phyloP scores from a whole-genome alignment of 1,139 yeast genomes.

The Yamadazyma membranifaciens region DNA sequence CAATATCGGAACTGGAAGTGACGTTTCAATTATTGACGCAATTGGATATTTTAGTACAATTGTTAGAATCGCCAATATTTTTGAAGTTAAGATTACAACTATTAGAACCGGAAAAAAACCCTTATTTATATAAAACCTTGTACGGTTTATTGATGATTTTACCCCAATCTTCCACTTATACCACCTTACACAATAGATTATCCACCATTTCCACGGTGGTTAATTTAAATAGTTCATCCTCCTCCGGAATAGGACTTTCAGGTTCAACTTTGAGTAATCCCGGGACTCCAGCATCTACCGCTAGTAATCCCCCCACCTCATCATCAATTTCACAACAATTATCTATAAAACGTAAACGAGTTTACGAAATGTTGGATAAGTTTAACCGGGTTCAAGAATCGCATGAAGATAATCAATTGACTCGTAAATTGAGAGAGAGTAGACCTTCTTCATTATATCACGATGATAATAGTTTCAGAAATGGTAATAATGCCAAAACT shows the following conservation, averaged over 20 bases:
- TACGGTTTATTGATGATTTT: conserved; percentile 92
- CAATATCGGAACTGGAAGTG: conserved; percentile 72
- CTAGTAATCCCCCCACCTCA: conserved; percentile 16
- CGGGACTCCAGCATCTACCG: conserved; percentile 23
- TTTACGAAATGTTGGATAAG: conserved; percentile 56
- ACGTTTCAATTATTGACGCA: conserved; percentile 72
- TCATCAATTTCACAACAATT: conserved; percentile 24
- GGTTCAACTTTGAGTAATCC: conserved; percentile 12
- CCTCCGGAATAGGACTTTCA: not conserved
- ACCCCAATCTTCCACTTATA: conserved; percentile 95
- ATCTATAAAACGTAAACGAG: conserved; percentile 42
- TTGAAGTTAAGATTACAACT: conserved; percentile 83
- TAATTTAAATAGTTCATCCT: conserved; percentile 12
- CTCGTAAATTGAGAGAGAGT: conserved; percentile 14
- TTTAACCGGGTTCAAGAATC: conserved; percentile 60
- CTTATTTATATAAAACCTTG: conserved; percentile 79
- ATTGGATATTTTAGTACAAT: conserved; percentile 75
- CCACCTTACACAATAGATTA: conserved; percentile 73
- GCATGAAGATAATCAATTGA: conserved; percentile 35
- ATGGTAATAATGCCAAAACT: conserved; percentile 3
- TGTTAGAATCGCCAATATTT: conserved; percentile 81
- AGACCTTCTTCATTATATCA: conserved; percentile 16
- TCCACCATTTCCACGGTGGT: conserved; percentile 40
- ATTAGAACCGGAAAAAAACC: conserved; percentile 81
- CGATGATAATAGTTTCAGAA: conserved; percentile 10